These are phyloP conservation scores for Emergomyces orientalis DNA, from an alignment of 2,329 filamentous ascomycete species.

Conservation along the genomic window DNA sequence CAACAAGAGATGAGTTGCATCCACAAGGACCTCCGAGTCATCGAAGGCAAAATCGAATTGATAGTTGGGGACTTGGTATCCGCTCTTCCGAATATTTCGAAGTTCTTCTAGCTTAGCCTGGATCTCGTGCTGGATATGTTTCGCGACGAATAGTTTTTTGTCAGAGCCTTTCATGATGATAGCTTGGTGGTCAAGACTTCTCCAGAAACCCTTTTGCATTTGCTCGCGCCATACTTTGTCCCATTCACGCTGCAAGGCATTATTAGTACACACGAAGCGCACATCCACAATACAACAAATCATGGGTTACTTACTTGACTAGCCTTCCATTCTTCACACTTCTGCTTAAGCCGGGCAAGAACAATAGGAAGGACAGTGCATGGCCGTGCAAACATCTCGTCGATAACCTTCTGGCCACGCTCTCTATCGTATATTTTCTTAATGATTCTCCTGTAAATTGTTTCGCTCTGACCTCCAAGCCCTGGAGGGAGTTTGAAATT, in stretches of 20 bases:
- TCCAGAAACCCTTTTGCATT: slow-evolving; percentile 89
- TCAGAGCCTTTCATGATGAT: slow-evolving; percentile 80
- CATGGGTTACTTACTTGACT: slow-evolving; percentile 48
- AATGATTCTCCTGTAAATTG: slow-evolving; percentile 92
- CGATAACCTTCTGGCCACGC: slow-evolving; percentile 72
- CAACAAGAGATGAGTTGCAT: slow-evolving; percentile 41
- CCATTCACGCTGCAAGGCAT: slow-evolving; percentile 69
- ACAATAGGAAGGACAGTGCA: slow-evolving; percentile 83
- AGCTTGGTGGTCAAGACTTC: slow-evolving; percentile 93
- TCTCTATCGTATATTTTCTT: slow-evolving; percentile 94
- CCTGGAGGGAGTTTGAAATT: slow-evolving; percentile 71
- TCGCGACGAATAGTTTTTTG: slow-evolving; percentile 83
- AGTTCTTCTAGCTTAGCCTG: slow-evolving; percentile 90
- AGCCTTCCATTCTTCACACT: slow-evolving; percentile 95
- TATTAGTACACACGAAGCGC: not conserved
- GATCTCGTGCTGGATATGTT: slow-evolving; percentile 82
- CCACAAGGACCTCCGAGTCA: slow-evolving; percentile 57
- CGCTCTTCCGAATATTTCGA: slow-evolving; percentile 57
- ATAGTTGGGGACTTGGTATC: slow-evolving; percentile 52
- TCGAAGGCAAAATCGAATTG: slow-evolving; percentile 69
- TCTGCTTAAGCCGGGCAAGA: slow-evolving; percentile 81
- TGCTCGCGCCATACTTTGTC: slow-evolving; percentile 98
- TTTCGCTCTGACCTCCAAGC: slow-evolving; percentile 85
- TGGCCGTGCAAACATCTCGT: slow-evolving; percentile 74
- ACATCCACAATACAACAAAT: not conserved